Percentiles rank a stretch among this genome's conserved stretches.
phyloP scores from a whole-genome alignment of 495 filamentous ascomycete species.

The Aspergillus olivimuriae region DNA sequence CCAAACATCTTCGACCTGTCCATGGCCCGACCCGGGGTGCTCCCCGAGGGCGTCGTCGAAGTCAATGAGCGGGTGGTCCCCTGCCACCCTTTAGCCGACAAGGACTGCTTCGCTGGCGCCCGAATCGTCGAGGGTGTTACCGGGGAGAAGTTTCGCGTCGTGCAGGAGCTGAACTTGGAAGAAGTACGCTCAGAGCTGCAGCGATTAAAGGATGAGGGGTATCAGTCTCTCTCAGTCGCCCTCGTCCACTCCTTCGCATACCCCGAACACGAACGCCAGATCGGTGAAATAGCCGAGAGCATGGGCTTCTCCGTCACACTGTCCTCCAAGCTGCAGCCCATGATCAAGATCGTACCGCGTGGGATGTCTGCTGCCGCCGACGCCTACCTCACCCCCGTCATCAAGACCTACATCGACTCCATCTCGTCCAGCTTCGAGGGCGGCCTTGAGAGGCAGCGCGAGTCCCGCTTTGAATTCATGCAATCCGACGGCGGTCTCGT shows the following conservation, averaged over 20 bases:
- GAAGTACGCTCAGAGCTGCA: constrained; percentile 38
- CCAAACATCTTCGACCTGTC: constrained; percentile 80
- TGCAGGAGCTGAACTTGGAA: constrained; percentile 33
- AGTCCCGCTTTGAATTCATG: constrained; percentile 48
- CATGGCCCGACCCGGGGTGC: constrained; percentile 71
- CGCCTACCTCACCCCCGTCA: constrained; percentile 92
- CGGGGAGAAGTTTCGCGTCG: constrained; percentile 45
- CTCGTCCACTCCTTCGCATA: constrained; percentile 51
- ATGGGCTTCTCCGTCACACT: constrained; percentile 53
- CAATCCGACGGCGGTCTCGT: constrained; percentile 52
- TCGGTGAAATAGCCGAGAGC: constrained; percentile 42
- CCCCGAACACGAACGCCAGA: constrained; percentile 44
- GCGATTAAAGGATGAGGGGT: constrained; percentile 37
- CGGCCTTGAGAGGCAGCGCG: constrained; percentile 41
- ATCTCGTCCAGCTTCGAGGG: constrained; percentile 63
- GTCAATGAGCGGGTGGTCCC: constrained; percentile 66
- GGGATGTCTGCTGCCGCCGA: constrained; percentile 92
- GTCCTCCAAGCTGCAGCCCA: constrained; percentile 68
- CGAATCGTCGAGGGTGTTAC: constrained; percentile 42
- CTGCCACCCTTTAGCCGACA: constrained; percentile 45
- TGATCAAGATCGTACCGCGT: constrained; percentile 70
- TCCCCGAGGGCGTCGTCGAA: constrained; percentile 72
- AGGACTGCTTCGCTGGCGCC: constrained; percentile 49
- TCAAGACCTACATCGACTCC: constrained; percentile 89
- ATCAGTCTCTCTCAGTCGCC: constrained; percentile 46